These are phyloP conservation scores for Rhodamnia argentea DNA, from an alignment of 345 rosid genomes.

Conservation along the genomic window DNA sequence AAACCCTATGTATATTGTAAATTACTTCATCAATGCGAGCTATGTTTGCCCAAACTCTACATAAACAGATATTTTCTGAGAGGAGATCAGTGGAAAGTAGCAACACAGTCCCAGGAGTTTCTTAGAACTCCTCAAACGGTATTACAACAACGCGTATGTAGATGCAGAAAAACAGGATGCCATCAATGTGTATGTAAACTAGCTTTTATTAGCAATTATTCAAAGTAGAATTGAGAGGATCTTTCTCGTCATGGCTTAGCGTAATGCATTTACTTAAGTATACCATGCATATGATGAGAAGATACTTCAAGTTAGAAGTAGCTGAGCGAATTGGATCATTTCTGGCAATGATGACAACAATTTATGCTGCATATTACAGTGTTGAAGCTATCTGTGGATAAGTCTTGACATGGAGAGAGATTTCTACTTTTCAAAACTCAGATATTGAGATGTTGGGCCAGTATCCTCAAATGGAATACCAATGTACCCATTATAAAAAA, in stretches of 20 bases:
- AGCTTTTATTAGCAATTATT: background rate
- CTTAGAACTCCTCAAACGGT: no score
- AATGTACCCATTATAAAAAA: no score
- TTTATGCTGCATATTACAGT: constrained; percentile 53
- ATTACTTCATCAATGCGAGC: no score
- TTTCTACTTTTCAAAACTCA: constrained; percentile 76
- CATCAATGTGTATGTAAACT: constrained; percentile 68
- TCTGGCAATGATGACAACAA: background rate
- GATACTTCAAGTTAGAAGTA: constrained; percentile 17
- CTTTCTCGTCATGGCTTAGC: background rate
- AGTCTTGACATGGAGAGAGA: constrained; percentile 94
- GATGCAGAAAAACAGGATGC: constrained; percentile 96
- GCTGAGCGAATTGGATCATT: background rate
- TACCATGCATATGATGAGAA: constrained; percentile 55
- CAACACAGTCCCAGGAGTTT: no score
- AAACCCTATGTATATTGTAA: no score
- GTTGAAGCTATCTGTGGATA: constrained; percentile 85
- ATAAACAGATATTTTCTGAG: no score
- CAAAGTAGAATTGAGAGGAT: background rate
- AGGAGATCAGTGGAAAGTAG: no score
- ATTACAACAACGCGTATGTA: constrained; percentile 88
- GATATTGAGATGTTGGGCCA: constrained; percentile 86
- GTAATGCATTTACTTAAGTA: background rate
- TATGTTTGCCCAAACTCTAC: no score
- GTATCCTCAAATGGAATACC: constrained; percentile 43